phyloP scores from a whole-genome alignment of 192 early-diverging fungal genomes.

The Coemansia pectinata region DNA sequence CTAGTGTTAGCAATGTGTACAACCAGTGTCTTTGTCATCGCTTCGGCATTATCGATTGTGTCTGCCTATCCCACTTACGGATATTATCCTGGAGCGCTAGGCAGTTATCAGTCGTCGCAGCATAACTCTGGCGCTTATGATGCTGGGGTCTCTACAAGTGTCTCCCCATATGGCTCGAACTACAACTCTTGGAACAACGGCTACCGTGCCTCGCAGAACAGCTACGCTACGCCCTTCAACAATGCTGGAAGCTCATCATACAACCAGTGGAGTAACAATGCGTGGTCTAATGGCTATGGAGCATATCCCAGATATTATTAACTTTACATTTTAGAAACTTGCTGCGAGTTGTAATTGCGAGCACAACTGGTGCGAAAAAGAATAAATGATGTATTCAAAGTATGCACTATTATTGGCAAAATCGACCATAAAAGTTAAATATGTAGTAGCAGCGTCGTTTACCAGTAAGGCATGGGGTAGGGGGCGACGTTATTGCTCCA shows the following conservation, averaged over 20 bases:
- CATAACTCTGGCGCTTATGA: conserved; percentile 42
- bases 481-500: conserved; percentile 45
- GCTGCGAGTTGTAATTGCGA: neutral
- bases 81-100: conserved; percentile 21
- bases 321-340: neutral
- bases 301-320: conserved; percentile 20
- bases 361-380: neutral
- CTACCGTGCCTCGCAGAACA: conserved; percentile 18
- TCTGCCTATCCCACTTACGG: conserved; percentile 26
- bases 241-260: conserved; percentile 20
- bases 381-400: neutral
- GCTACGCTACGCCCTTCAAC: conserved; percentile 17
- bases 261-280: conserved; percentile 41
- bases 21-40: neutral
- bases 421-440: neutral
- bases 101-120: conserved; percentile 12
- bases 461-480: conserved; percentile 48
- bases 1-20: neutral
- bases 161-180: conserved; percentile 23
- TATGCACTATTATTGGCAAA: neutral
- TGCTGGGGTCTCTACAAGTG: conserved; percentile 14
- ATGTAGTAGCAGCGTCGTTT: neutral
- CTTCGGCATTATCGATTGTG: conserved; percentile 1
- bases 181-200: conserved; percentile 38
- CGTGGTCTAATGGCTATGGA: conserved; percentile 24